Conservation (phyloP, 2,329 filamentous ascomycete genomes). For the Herpotrichia juniperi region DNA sequence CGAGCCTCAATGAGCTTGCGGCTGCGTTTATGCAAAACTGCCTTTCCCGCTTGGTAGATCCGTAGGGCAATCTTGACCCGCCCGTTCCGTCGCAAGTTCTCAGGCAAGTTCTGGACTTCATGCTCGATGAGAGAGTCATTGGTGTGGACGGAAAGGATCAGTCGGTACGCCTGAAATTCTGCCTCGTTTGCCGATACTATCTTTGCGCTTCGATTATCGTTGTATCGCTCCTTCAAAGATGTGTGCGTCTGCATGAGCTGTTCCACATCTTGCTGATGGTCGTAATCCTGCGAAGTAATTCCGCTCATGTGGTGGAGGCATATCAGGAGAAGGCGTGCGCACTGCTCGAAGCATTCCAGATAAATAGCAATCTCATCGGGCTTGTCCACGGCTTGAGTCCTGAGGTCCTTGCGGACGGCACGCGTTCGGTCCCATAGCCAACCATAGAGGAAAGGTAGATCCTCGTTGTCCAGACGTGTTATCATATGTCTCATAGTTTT, state of each 20-base stretch:
- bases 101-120: constrained; percentile 62
- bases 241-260: constrained; percentile 68
- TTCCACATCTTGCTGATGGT: constrained; percentile 65
- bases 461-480: constrained; percentile 56
- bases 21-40: constrained; percentile 58
- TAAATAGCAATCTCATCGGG: constrained; percentile 60
- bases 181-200: constrained; percentile 62
- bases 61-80: constrained; percentile 63
- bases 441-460: constrained; percentile 58
- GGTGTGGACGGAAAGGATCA: constrained; percentile 53
- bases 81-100: constrained; percentile 55
- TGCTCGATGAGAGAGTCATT: constrained; percentile 63
- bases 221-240: constrained; percentile 61
- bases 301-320: constrained; percentile 62
- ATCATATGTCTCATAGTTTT: constrained; percentile 53
- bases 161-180: constrained; percentile 69
- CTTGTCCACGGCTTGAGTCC: constrained; percentile 65
- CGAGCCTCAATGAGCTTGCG: constrained; percentile 61
- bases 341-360: constrained; percentile 66
- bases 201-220: constrained; percentile 47
- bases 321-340: constrained; percentile 68
- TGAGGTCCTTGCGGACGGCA: constrained; percentile 69
- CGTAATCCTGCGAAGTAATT: constrained; percentile 52
- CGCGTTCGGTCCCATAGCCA: constrained; percentile 72
- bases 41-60: constrained; percentile 62